phyloP scores from a whole-genome alignment of 306 rosid genomes.

The Rosa chinensis region DNA sequence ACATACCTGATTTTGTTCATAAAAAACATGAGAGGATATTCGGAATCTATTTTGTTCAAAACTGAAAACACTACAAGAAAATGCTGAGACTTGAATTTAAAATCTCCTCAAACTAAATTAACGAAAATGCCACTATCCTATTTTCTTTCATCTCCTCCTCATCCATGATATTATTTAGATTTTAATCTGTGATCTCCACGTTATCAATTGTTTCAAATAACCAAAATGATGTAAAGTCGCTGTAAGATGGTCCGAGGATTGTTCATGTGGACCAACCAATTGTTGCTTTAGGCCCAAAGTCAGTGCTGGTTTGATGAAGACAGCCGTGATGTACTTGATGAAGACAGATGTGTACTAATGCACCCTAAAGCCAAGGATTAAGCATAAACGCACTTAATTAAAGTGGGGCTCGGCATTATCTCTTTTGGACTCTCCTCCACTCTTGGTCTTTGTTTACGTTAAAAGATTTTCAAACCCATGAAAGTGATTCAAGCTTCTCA shows the following conservation, averaged over 20 bases:
- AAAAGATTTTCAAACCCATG: conserved; percentile 1
- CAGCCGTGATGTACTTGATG: background rate
- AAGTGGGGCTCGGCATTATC: background rate
- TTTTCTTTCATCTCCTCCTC: too few relatives aligned
- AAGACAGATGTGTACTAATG: background rate
- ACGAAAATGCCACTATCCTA: too few relatives aligned
- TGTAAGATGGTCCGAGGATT: background rate
- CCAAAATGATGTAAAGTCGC: background rate
- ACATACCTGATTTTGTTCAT: too few relatives aligned
- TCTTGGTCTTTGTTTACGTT: background rate
- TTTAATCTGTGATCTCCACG: background rate
- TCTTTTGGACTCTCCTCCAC: background rate
- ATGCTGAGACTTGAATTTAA: too few relatives aligned
- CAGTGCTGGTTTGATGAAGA: background rate
- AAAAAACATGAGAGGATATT: too few relatives aligned
- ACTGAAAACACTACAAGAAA: too few relatives aligned
- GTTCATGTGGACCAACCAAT: background rate
- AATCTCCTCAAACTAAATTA: too few relatives aligned
- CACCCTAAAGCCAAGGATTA: background rate
- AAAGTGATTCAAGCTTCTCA: background rate
- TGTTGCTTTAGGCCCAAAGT: background rate
- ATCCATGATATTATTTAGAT: too few relatives aligned
- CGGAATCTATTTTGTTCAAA: too few relatives aligned
- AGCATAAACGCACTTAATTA: background rate
- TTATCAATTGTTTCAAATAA: too few relatives aligned